These are phyloP conservation scores for Saccharomycopsis sp. DNA, from an alignment of 805 yeast species.

Conservation along the genomic window DNA sequence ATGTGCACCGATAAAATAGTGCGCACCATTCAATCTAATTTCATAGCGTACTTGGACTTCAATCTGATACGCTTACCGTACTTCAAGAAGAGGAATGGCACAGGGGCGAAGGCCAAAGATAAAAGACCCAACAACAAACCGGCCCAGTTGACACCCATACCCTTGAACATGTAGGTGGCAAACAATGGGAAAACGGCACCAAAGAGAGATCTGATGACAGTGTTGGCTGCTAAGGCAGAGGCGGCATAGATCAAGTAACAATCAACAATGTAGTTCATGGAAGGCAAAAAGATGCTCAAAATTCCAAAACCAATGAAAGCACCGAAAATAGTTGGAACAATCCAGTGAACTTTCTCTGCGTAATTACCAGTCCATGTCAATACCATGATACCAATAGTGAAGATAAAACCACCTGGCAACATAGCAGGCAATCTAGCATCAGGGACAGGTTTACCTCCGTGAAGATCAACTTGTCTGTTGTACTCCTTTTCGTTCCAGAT, in stretches of 20 bases:
- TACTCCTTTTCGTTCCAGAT: conserved; percentile 48
- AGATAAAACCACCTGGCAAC: conserved; percentile 62
- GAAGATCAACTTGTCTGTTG: conserved; percentile 38
- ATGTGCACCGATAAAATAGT: too few species aligned
- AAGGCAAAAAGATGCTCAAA: conserved; percentile 59
- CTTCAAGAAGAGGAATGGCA: conserved; percentile 57
- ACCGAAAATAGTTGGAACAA: conserved; percentile 67
- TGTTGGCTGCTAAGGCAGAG: conserved; percentile 69
- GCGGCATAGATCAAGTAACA: conserved; percentile 67
- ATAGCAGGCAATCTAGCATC: conserved; percentile 76
- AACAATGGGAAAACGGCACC: conserved; percentile 72
- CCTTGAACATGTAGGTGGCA: conserved; percentile 61
- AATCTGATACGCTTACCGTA: conserved; percentile 53
- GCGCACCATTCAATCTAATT: conserved; percentile 9
- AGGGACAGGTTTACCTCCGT: conserved; percentile 59
- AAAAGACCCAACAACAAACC: conserved; percentile 64
- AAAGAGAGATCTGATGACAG: conserved; percentile 59
- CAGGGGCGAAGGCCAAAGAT: conserved; percentile 51
- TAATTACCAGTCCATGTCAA: conserved; percentile 83
- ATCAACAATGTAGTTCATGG: conserved; percentile 68
- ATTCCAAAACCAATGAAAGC: conserved; percentile 61
- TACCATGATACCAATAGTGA: conserved; percentile 81
- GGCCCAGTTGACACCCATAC: conserved; percentile 73
- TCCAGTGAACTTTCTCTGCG: conserved; percentile 67
- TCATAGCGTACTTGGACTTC: conserved; percentile 52